Evolutionary conservation across 805 yeast species (phyloP).

Genomic region (Groenewaldozyma salmanticensis): DNA sequence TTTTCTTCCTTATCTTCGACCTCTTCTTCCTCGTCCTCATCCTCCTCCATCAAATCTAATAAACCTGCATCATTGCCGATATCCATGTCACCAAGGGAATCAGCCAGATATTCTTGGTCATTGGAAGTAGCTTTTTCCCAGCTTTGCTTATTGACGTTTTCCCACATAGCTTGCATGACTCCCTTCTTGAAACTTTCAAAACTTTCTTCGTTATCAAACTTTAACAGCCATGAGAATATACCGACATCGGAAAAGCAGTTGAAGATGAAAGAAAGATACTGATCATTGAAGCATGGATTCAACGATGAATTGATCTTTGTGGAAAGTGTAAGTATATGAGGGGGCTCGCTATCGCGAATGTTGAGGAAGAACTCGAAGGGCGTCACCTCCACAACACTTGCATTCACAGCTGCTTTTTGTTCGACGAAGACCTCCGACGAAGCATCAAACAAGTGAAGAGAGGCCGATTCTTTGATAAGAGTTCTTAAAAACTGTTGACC

Average conservation of each 20-base stretch:
- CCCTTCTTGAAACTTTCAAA: conserved; percentile 44
- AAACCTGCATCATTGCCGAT: conserved; percentile 25
- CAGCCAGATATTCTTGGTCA: conserved; percentile 49
- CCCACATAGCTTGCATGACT: conserved; percentile 52
- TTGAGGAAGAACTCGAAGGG: conserved; percentile 47
- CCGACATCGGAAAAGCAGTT: conserved; percentile 37
- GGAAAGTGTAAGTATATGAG: conserved; percentile 30
- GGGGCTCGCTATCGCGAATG: conserved; percentile 25
- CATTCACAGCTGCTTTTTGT: conserved; percentile 29
- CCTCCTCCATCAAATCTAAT: conserved; percentile 19
- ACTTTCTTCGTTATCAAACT: conserved; percentile 35
- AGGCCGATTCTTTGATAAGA: conserved; percentile 20
- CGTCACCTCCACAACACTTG: conserved; percentile 36
- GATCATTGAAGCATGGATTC: conserved; percentile 58
- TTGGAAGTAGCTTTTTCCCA: conserved; percentile 36
- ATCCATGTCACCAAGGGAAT: conserved; percentile 39
- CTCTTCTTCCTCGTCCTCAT: conserved; percentile 31
- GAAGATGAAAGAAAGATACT: conserved; percentile 52
- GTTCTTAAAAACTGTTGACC: background rate
- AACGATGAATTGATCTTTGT: conserved; percentile 36
- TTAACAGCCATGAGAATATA: conserved; percentile 54
- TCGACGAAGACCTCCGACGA: conserved; percentile 37
- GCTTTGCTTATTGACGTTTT: conserved; percentile 39
- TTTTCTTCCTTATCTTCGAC: conserved; percentile 23
- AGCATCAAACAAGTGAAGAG: conserved; percentile 53